phyloP scores from a whole-genome alignment of 306 rosid genomes.

The Cucurbita maxima region DNA sequence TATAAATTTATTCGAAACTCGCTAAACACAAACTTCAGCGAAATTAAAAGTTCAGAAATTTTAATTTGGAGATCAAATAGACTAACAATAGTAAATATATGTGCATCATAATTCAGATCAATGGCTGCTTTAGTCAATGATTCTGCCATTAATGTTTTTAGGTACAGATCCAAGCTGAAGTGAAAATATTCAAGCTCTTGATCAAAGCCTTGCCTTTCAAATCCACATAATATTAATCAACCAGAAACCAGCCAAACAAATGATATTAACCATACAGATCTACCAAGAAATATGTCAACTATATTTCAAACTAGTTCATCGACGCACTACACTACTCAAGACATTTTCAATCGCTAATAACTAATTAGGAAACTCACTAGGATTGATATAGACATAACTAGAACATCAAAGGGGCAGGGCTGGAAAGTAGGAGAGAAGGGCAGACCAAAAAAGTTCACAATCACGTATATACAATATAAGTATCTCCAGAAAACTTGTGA shows the following conservation, averaged over 20 bases:
- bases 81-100: too few species aligned
- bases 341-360: background rate
- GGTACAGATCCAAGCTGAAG: background rate
- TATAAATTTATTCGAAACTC: too few species aligned
- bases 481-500: slow-evolving; percentile 4
- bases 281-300: background rate
- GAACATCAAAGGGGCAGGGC: background rate
- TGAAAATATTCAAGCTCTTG: background rate
- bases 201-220: background rate
- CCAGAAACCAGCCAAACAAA: background rate
- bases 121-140: background rate
- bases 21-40: too few species aligned
- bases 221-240: background rate
- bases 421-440: background rate
- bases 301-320: background rate
- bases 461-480: background rate
- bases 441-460: slow-evolving; percentile 1
- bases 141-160: background rate
- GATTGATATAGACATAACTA: background rate
- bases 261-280: background rate
- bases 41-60: too few species aligned
- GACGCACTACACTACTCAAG: background rate
- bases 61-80: too few species aligned
- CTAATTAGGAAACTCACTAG: background rate
- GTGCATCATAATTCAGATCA: background rate